A percentile compares a stretch with the other conserved stretches of the same genome.
phyloP scores from a whole-genome alignment of 1,284 basidiomycete genomes.

The Coniferiporia sulphurascens region DNA sequence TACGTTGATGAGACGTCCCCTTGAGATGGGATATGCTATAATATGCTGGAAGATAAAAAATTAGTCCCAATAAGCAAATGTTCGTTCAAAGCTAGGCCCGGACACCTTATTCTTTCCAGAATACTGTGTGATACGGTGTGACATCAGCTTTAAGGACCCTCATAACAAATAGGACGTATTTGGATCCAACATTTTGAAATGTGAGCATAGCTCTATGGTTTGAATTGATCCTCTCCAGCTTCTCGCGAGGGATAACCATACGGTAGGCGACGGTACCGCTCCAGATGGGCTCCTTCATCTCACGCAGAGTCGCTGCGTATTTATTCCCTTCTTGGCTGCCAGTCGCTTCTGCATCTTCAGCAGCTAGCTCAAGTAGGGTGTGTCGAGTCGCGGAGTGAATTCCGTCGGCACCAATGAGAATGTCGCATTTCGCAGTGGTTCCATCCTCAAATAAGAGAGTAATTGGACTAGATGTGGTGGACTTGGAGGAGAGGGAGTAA shows the following conservation, averaged over 20 bases:
- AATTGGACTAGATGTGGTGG: conserved; percentile 23
- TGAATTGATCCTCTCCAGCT: conserved; percentile 25
- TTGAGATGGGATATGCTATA: conserved; percentile 11
- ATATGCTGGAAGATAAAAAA: conserved; percentile 7
- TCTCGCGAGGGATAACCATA: conserved; percentile 31
- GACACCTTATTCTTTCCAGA: conserved; percentile 37
- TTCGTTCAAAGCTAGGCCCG: neutral
- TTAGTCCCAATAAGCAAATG: neutral
- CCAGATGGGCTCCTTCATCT: conserved; percentile 31
- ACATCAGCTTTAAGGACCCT: neutral
- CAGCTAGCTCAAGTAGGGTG: conserved; percentile 2
- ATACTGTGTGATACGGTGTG: conserved; percentile 29
- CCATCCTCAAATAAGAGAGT: conserved; percentile 41
- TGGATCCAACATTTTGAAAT: neutral
- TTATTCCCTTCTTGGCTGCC: conserved; percentile 2
- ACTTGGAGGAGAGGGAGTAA: conserved; percentile 28
- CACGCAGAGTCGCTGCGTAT: conserved; percentile 20
- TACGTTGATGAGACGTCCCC: conserved; percentile 14
- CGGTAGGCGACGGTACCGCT: conserved; percentile 34
- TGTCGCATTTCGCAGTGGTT: conserved; percentile 35
- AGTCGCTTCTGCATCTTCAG: neutral
- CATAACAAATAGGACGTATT: neutral
- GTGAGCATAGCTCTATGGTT: conserved; percentile 27
- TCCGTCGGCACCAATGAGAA: conserved; percentile 50
- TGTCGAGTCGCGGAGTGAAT: conserved; percentile 28